Base-by-base conservation (phyloP, 257 asterid species). In the Ilex asprella region DNA sequence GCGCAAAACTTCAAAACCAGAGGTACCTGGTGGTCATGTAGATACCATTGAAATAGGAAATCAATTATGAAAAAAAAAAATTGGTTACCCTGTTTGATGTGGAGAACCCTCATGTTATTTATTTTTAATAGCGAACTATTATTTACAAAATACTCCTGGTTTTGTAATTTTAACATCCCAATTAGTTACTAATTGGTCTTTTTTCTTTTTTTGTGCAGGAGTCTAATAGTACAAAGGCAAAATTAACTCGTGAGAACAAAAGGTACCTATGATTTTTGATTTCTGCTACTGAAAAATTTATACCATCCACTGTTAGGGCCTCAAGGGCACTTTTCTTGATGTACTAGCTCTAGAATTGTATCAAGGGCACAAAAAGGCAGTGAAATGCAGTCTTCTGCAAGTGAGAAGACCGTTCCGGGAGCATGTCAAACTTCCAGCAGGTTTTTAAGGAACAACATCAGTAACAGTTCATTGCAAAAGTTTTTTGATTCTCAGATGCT, bases 231-330 rank as follows among this genome's bases (percentile, higher is more conserved):
- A 66, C 78, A 52, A 82, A 73, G 68, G 61, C 67, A 52, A 79
- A 71, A 61, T 62, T 61, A 27, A 39, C 15, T 49, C 10, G 46
- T n/a, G 77, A 74, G 59, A 76, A 60, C 70, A 77, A 44, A 75
- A 86, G 95, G 97, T 89, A 84, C 15, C 8, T 14, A 16, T 59
- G 9, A 15, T 70, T 71, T 73, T 41, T 39, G 59, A 31, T 51
- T 62, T 56, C 12, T 31, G 30, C 31, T 32, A 39, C 57, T 59
- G 30, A 30, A 58, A 41, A 29, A 39, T 30, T 29, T 62, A 30
- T 69, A 41, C 60, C 43, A 41, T 39, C 39, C 8, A 31, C 21
- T 39, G 15, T 52, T 55, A 39, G 15, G 50, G 39, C 16, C 55
- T 39, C 39, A 31, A 0, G 16, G 6, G 53, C 57, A 30, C 5